Evolutionary conservation across 163 green algal species (phyloP), one percentile per base, ranked within the genome.

Genomic region (Prototheca wickerhamii): DNA sequence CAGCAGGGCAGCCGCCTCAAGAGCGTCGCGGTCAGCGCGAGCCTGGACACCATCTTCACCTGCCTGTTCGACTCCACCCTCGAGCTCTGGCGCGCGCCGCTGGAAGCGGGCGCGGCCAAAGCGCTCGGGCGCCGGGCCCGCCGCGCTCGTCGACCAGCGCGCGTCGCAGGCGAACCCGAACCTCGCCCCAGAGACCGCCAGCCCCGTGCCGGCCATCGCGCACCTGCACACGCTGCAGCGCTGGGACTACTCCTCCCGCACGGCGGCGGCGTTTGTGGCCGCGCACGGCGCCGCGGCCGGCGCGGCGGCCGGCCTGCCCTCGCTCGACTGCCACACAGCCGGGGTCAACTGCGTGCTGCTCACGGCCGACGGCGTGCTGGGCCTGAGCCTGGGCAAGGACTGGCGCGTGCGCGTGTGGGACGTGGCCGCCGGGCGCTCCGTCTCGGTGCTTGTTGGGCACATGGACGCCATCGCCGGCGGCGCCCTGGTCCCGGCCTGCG

Each of bases 61-160:
- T 80, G 88, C 58, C 78, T 92, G 15, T 93, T 82, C 61, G 87
- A 94, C 75, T 81, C 64, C 59, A 90, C 70, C 3, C 72, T 89
- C 17, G 65, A 63, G 7, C 60, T 86, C 2, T 76, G 70, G 65
- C 70, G 82, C 64, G 40, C 80, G 53, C n/a, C n/a, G n/a, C n/a
- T n/a, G n/a, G n/a, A n/a, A n/a, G n/a, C n/a, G n/a, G n/a, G n/a
- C n/a, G n/a, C n/a, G n/a, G n/a, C n/a, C n/a, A n/a, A n/a, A n/a
- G n/a, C n/a, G n/a, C n/a, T n/a, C n/a, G n/a, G n/a, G n/a, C n/a
- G n/a, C n/a, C n/a, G n/a, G n/a, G n/a, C n/a, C n/a, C n/a, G n/a
- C n/a, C n/a, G n/a, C n/a, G n/a, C n/a, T n/a, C n/a, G n/a, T n/a
- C n/a, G n/a, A n/a, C n/a, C n/a, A n/a, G n/a, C n/a, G n/a, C n/a